A percentile compares a stretch with the other conserved stretches of the same genome.
These are phyloP conservation scores for Colletotrichum sp. DNA, from an alignment of 2,329 filamentous ascomycete species.

Conservation along the genomic window DNA sequence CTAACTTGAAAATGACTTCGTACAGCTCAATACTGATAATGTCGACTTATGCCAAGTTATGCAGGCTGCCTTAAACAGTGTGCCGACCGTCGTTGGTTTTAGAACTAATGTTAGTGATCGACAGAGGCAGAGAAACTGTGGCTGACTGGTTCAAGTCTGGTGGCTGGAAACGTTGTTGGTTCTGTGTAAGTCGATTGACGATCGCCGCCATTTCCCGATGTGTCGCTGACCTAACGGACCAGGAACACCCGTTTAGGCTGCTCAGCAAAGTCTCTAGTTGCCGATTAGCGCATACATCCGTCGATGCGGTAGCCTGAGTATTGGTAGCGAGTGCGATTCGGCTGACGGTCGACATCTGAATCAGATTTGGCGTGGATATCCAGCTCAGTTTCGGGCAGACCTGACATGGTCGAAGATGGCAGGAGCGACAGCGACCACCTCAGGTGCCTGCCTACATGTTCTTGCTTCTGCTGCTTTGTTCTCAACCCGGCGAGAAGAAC, in stretches of 20 bases:
- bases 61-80: neutral
- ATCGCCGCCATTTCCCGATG: neutral
- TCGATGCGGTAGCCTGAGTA: neutral
- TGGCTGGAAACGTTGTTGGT: neutral
- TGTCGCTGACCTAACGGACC: neutral
- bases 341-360: neutral
- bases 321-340: neutral
- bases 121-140: neutral
- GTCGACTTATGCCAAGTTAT: neutral
- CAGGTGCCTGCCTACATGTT: neutral
- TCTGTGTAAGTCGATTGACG: neutral
- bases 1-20: conserved; percentile 4
- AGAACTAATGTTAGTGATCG: neutral
- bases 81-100: neutral
- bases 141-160: neutral
- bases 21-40: neutral
- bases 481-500: neutral
- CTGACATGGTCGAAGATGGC: neutral
- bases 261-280: neutral
- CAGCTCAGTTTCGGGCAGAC: neutral
- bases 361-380: neutral
- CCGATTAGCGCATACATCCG: neutral
- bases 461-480: neutral
- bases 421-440: neutral
- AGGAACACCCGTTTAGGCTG: neutral